Conservation (phyloP, 805 yeast species). For the Metschnikowia lunata region DNA sequence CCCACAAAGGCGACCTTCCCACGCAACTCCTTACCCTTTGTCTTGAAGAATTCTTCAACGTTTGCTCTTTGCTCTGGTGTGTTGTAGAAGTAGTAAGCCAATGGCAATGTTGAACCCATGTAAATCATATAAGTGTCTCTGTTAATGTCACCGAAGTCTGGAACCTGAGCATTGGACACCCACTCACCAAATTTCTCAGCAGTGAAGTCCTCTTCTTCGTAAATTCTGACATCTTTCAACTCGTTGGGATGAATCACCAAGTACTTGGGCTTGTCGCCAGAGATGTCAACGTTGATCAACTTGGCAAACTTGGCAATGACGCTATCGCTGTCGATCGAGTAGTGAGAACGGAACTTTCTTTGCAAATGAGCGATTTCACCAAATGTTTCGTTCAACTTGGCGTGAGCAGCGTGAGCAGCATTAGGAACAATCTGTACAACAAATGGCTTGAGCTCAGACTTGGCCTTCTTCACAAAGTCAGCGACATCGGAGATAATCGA, state of each 20-base stretch:
- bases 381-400: slow-evolving; percentile 50
- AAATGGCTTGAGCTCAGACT: slow-evolving; percentile 47
- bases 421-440: slow-evolving; percentile 49
- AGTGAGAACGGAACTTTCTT: slow-evolving; percentile 64
- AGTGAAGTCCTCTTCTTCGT: slow-evolving; percentile 29
- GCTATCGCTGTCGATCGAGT: slow-evolving; percentile 42
- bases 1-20: slow-evolving; percentile 86
- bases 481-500: slow-evolving; percentile 40
- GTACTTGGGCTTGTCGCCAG: slow-evolving; percentile 34
- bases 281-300: slow-evolving; percentile 23
- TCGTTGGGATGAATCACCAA: slow-evolving; percentile 46
- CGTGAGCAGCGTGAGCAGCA: slow-evolving; percentile 23
- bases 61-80: slow-evolving; percentile 60
- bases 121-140: slow-evolving; percentile 74
- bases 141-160: slow-evolving; percentile 82
- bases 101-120: slow-evolving; percentile 67
- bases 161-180: slow-evolving; percentile 62
- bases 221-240: slow-evolving; percentile 43
- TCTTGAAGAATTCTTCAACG: slow-evolving; percentile 47
- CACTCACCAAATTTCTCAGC: slow-evolving; percentile 41
- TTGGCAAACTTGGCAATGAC: slow-evolving; percentile 38
- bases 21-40: slow-evolving; percentile 69
- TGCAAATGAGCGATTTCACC: slow-evolving; percentile 54
- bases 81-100: slow-evolving; percentile 85
- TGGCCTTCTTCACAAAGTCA: slow-evolving; percentile 48